Evolutionary conservation across 1,139 yeast species (phyloP), one percentile per base, ranked within the genome.

Genomic region (Hyphopichia pseudoburtonii): DNA sequence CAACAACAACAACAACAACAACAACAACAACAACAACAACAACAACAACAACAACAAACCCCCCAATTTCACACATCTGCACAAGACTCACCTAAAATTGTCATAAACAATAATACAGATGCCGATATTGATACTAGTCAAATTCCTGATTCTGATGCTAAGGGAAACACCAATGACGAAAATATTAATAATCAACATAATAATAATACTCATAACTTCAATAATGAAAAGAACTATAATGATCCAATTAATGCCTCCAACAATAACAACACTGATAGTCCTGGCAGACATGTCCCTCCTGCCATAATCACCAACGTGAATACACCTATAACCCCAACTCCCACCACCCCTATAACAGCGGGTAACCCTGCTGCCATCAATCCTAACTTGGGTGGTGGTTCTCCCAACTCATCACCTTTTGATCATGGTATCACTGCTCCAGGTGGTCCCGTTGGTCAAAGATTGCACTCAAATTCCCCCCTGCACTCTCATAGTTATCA

Each of bases 291-390:
- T 31, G 12, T 24, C 41, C 12, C 47, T 41, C 34, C 40, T 44
- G 3, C 40, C 26, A 14, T 30, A 16, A 26, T 48, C 48, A 37
- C 51, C 24, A 33, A 37, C 18, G 35, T 52, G 27, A 54, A 55
- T 22, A 52, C 54, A 7, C 64, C 66, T 5, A 54, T 61, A 14
- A 56, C 68, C 25, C 62, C 70, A 7, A 58, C 68, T 4, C 62
- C 68, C 8, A 56, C 62, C 28, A 55, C 66, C n/a, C 66, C 67
- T 23, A 41, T 40, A 38, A 25, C 46, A 11, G 34, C 45, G 17
- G 30, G 30, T 24, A 27, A n/a, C 26, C 28, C 28, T 15, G 17
- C n/a, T n/a, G n/a, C n/a, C n/a, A n/a, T 14, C 24, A 29, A 29
- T 16, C 10, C 15, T 9, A n/a, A n/a, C 11, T 18, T 19, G n/a